Evolutionary conservation across 441 rosid species (phyloP).

Genomic region (Viola pubescens): DNA sequence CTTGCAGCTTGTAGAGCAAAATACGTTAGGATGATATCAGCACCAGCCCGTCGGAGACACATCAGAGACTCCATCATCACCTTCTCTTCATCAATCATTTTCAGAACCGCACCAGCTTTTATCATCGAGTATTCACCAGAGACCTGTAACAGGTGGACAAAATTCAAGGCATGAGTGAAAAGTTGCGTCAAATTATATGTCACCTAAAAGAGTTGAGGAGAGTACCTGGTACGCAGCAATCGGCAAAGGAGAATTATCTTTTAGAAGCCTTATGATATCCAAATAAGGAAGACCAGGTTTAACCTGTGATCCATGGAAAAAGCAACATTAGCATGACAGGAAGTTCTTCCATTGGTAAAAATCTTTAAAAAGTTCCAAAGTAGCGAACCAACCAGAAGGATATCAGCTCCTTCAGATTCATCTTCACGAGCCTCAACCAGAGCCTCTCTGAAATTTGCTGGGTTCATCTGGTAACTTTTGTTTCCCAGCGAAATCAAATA

Average conservation of each 20-base stretch:
- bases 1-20: constrained; percentile 93
- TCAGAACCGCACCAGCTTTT: constrained; percentile 80
- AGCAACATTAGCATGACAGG: constrained; percentile 15
- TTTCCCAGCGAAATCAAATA: constrained; percentile 24
- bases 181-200: neutral
- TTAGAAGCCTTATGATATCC: constrained; percentile 86
- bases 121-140: constrained; percentile 99
- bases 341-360: constrained; percentile 2
- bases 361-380: constrained; percentile 4
- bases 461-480: constrained; percentile 94
- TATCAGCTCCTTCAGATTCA: constrained; percentile 96
- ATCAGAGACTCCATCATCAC: constrained; percentile 94
- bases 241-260: constrained; percentile 73
- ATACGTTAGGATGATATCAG: constrained; percentile 82
- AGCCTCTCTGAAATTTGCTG: constrained; percentile 90
- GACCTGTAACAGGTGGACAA: constrained; percentile 35
- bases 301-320: constrained; percentile 42
- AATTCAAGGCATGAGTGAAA: neutral
- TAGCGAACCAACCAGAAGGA: constrained; percentile 60
- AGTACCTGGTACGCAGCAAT: constrained; percentile 93
- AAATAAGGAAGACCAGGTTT: constrained; percentile 97
- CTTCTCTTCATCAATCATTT: constrained; percentile 93
- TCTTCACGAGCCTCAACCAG: constrained; percentile 81
- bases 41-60: constrained; percentile 92
- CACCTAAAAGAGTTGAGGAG: neutral